Evolutionary conservation across 176 grass and related monocot genomes (phyloP).

Genomic region (Aegilops sharonensis): DNA sequence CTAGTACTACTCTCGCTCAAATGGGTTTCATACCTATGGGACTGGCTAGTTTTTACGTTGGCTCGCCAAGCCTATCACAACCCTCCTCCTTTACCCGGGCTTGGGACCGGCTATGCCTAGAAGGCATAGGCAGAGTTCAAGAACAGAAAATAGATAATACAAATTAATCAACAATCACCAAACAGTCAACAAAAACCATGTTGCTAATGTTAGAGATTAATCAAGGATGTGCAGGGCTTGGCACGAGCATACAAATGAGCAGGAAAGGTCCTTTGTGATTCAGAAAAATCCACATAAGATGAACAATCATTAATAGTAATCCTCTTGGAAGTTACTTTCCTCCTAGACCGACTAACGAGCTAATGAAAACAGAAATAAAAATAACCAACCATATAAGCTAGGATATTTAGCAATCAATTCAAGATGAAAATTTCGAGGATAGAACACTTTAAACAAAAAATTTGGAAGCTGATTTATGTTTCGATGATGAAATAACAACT

Average conservation of each 20-base stretch:
- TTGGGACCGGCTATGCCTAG: no score
- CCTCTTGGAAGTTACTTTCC: background rate
- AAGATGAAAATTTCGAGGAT: background rate
- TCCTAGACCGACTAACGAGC: background rate
- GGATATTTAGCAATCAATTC: constrained; percentile 24
- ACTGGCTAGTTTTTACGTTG: no score
- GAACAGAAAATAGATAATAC: constrained; percentile 24
- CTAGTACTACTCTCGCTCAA: no score
- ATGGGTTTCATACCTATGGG: no score
- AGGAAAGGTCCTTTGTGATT: background rate
- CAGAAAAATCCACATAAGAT: constrained; percentile 32
- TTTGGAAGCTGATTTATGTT: background rate
- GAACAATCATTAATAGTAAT: constrained; percentile 26
- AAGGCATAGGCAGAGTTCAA: background rate
- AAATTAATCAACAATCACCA: constrained; percentile 26
- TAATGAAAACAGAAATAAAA: constrained; percentile 4
- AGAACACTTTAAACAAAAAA: background rate
- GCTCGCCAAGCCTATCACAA: no score
- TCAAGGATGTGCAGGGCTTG: constrained; percentile 2
- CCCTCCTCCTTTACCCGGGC: no score
- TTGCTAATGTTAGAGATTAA: constrained; percentile 9
- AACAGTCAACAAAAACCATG: constrained; percentile 15
- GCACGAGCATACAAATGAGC: constrained; percentile 17
- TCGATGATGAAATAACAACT: background rate
- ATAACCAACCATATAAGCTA: background rate